A percentile compares a stretch with the other conserved stretches of the same genome.
phyloP scores from a whole-genome alignment of 768 basidiomycete species.

The Coprinellus micaceus region DNA sequence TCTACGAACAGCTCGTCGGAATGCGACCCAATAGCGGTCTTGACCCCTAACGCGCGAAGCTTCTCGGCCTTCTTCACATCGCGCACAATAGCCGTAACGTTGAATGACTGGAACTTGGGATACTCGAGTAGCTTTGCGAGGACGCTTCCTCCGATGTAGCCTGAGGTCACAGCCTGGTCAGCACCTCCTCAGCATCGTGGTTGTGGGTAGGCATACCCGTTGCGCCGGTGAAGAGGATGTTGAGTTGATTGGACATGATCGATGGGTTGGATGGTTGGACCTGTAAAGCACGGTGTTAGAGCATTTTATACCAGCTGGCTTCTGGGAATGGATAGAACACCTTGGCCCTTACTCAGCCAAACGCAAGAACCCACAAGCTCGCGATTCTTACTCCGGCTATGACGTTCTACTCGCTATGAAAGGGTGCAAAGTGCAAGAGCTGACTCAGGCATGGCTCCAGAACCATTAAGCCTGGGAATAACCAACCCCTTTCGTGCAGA shows the following conservation, averaged over 20 bases:
- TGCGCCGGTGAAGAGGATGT: conserved; percentile 39
- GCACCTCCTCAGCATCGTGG: neutral
- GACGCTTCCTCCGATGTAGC: conserved; percentile 50
- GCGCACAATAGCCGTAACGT: conserved; percentile 45
- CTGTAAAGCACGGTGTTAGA: too few species aligned
- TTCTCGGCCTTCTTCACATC: conserved; percentile 42
- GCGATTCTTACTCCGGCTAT: too few species aligned
- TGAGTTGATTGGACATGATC: neutral
- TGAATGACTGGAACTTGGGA: conserved; percentile 27
- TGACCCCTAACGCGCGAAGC: conserved; percentile 33
- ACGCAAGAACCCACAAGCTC: too few species aligned
- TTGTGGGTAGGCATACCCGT: conserved; percentile 28
- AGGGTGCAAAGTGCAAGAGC: too few species aligned
- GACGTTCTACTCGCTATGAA: too few species aligned
- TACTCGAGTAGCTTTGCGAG: conserved; percentile 39
- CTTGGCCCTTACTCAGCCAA: too few species aligned
- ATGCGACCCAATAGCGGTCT: conserved; percentile 42
- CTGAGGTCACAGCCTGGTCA: conserved; percentile 16
- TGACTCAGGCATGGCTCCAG: too few species aligned
- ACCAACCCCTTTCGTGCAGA: too few species aligned
- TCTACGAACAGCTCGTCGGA: conserved; percentile 40
- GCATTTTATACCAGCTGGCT: too few species aligned
- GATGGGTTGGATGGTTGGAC: too few species aligned
- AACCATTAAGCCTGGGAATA: too few species aligned
- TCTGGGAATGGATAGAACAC: too few species aligned